Conservation (phyloP, 768 basidiomycete genomes). For the Boletus subcaerulescens region DNA sequence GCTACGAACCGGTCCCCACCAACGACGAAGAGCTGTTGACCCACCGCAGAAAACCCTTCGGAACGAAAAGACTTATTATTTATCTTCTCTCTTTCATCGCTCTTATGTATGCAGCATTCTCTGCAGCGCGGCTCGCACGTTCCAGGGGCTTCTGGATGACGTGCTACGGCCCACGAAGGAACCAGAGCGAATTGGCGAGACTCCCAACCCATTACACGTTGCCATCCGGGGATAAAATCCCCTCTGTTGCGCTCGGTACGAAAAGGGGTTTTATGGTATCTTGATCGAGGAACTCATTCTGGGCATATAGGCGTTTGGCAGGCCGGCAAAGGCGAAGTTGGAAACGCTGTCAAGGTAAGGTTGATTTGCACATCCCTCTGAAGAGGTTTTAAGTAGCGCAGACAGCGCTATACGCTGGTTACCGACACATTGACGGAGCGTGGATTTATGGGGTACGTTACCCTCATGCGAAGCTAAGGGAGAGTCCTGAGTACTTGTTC, state of each 20-base stretch:
- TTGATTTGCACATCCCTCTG: too few relatives aligned
- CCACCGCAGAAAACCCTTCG: not conserved
- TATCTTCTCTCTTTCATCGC: slow-evolving; percentile 15
- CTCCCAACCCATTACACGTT: slow-evolving; percentile 52
- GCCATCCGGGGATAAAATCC: slow-evolving; percentile 67
- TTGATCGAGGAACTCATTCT: slow-evolving; percentile 3
- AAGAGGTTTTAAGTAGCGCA: slow-evolving; percentile 16
- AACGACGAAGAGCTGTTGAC: slow-evolving; percentile 2
- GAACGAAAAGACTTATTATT: slow-evolving; percentile 26
- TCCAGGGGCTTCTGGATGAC: slow-evolving; percentile 19
- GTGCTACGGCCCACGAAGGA: slow-evolving; percentile 21
- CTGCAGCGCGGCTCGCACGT: slow-evolving; percentile 18
- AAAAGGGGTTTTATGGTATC: not conserved
- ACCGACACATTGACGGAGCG: slow-evolving; percentile 71
- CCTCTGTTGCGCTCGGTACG: slow-evolving; percentile 62
- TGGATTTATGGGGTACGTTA: slow-evolving; percentile 60
- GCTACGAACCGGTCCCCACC: slow-evolving; percentile 25
- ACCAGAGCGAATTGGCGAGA: slow-evolving; percentile 18
- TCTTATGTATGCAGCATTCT: slow-evolving; percentile 23
- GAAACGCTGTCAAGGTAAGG: slow-evolving; percentile 58
- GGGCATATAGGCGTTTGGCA: slow-evolving; percentile 57
- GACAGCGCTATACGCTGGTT: slow-evolving; percentile 60
- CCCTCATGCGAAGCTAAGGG: not conserved
- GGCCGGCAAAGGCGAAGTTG: slow-evolving; percentile 55
- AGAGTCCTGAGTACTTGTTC: slow-evolving; percentile 3